Evolutionary conservation across 2,329 filamentous ascomycete species (phyloP).

Genomic region (Sarocladium brachiariae): DNA sequence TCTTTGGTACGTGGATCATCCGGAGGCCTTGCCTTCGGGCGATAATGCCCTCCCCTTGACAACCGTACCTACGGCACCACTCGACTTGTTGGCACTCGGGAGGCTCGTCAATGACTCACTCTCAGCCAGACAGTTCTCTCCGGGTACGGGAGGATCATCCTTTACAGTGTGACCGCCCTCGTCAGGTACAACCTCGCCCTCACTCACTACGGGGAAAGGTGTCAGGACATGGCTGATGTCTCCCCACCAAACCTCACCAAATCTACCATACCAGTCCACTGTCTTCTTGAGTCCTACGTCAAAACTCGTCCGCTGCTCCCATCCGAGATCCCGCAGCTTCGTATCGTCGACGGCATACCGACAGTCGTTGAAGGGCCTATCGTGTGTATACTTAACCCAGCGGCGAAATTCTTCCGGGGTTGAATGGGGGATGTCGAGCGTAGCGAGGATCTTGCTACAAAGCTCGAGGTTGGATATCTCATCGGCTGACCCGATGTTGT

Average conservation of each 20-base stretch:
- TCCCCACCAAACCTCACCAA: slow-evolving; percentile 65
- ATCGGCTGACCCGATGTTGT: slow-evolving; percentile 75
- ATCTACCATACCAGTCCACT: slow-evolving; percentile 63
- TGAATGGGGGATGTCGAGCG: slow-evolving; percentile 50
- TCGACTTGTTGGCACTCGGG: not conserved
- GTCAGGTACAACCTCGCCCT: slow-evolving; percentile 48
- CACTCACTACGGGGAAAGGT: slow-evolving; percentile 56
- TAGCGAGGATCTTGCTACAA: slow-evolving; percentile 55
- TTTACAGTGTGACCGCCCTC: slow-evolving; percentile 24
- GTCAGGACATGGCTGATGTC: slow-evolving; percentile 63
- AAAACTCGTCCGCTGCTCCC: slow-evolving; percentile 61
- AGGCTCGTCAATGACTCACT: not conserved
- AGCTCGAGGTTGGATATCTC: slow-evolving; percentile 70
- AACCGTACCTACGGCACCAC: not conserved
- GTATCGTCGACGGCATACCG: slow-evolving; percentile 65
- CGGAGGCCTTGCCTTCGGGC: too few species aligned
- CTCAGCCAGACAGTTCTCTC: not conserved
- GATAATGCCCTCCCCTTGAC: not conserved
- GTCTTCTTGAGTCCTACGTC: slow-evolving; percentile 56
- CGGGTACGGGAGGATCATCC: slow-evolving; percentile 23
- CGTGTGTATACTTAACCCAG: slow-evolving; percentile 68
- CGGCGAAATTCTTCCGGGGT: slow-evolving; percentile 47
- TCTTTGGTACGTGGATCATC: too few species aligned
- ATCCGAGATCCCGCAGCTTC: slow-evolving; percentile 61
- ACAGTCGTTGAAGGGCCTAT: slow-evolving; percentile 73